Conservation (phyloP, 805 yeast genomes). For the Scheffersomyces amazonensis region DNA sequence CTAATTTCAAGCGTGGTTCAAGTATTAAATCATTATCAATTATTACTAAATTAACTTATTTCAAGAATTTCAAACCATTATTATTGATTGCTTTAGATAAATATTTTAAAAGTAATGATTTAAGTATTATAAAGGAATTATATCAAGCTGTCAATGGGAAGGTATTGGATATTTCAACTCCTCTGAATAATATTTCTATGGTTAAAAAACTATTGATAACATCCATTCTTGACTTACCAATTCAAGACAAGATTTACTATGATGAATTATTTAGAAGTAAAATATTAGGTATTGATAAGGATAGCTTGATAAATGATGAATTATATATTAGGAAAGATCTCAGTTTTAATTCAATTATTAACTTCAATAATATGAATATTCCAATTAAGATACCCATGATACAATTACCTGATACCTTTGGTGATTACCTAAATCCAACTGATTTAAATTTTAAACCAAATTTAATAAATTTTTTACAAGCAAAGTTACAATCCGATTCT, state of each 20-base stretch:
- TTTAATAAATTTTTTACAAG: slow-evolving; percentile 30
- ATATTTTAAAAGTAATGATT: slow-evolving; percentile 30
- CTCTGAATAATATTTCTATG: slow-evolving; percentile 19
- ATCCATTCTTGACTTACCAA: slow-evolving; percentile 41
- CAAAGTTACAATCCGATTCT: slow-evolving; percentile 29
- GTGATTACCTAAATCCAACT: slow-evolving; percentile 44
- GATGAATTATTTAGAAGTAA: slow-evolving; percentile 37
- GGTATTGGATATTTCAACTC: slow-evolving; percentile 16
- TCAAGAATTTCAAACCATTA: slow-evolving; percentile 58
- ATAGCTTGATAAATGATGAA: slow-evolving; percentile 22
- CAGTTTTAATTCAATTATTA: slow-evolving; percentile 36
- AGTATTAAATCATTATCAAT: slow-evolving; percentile 57
- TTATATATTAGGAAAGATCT: slow-evolving; percentile 42
- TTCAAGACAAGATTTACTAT: slow-evolving; percentile 37
- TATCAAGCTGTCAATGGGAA: slow-evolving; percentile 31
- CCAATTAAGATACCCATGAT: slow-evolving; percentile 44
- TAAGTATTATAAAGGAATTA: slow-evolving; percentile 21
- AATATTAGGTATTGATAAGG: slow-evolving; percentile 25
- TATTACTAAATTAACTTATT: slow-evolving; percentile 51
- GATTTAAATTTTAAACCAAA: slow-evolving; percentile 41
- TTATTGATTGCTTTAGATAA: slow-evolving; percentile 50
- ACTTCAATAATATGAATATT: slow-evolving; percentile 40
- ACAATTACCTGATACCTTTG: slow-evolving; percentile 38
- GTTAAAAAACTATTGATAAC: slow-evolving; percentile 38
- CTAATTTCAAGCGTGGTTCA: slow-evolving; percentile 53